Percentiles rank a stretch among this genome's conserved stretches.
These are phyloP conservation scores for Dendrocalamus latiflorus DNA, from an alignment of 202 grass and related monocot species.

Conservation along the genomic window DNA sequence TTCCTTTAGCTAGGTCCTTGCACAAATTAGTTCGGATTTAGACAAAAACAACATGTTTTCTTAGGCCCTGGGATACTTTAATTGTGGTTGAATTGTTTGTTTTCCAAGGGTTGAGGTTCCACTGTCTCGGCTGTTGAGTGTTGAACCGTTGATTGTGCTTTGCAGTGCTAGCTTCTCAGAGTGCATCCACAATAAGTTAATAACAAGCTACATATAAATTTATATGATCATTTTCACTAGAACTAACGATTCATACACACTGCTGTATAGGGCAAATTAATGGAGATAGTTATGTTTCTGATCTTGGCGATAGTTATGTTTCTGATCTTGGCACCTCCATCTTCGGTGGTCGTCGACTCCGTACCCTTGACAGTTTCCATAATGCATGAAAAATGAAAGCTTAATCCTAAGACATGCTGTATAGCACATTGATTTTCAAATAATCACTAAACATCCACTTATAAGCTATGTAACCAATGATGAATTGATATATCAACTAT, in stretches of 20 bases:
- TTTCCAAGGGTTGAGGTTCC: not conserved
- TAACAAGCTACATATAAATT: not conserved
- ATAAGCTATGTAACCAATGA: not conserved
- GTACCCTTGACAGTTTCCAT: not conserved
- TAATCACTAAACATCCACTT: not conserved
- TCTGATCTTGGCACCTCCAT: not conserved
- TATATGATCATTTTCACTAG: not conserved
- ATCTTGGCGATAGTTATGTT: no score
- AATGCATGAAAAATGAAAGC: no score
- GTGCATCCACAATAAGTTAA: not conserved
- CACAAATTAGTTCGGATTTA: constrained; percentile 4
- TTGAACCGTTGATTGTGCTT: not conserved
- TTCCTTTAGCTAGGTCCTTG: not conserved
- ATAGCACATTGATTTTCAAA: not conserved
- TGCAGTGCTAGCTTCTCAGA: not conserved
- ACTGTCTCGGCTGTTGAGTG: not conserved
- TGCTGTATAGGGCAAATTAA: not conserved
- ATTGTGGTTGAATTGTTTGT: not conserved
- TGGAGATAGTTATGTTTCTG: no score
- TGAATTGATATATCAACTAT: not conserved
- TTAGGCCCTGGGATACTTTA: not conserved
- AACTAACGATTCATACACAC: not conserved
- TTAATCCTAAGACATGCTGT: not conserved
- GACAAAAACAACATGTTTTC: not conserved
- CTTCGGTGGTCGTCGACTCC: no score